Conservation (phyloP, 176 grass and related monocot genomes). For the Musa itinerans region DNA sequence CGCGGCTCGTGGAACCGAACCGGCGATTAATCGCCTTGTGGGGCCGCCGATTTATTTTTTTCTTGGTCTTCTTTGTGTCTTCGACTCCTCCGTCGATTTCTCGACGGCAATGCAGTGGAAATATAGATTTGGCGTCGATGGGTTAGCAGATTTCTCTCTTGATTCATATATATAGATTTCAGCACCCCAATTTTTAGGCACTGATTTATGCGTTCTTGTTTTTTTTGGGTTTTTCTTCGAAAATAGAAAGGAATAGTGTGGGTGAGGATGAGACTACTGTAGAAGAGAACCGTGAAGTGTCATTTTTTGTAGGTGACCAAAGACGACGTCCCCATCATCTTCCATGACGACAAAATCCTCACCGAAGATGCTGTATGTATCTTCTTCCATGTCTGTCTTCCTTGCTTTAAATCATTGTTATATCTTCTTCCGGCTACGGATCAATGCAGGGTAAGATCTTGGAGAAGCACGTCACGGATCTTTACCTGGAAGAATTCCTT, state of each 20-base stretch:
- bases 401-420: background rate
- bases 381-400: background rate
- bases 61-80: no score
- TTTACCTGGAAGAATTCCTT: conserved; percentile 68
- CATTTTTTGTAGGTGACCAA: conserved; percentile 66
- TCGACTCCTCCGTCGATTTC: no score
- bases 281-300: conserved; percentile 15
- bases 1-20: background rate
- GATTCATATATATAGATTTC: no score
- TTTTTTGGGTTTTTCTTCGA: background rate
- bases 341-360: conserved; percentile 71
- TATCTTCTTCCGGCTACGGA: background rate
- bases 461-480: conserved; percentile 55
- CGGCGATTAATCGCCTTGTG: no score
- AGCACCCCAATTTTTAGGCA: background rate
- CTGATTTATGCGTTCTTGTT: background rate
- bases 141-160: no score
- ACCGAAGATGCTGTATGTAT: conserved; percentile 50
- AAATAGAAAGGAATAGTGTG: background rate
- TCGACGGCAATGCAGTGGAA: no score
- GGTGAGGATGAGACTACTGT: background rate
- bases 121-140: no score
- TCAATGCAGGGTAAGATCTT: conserved; percentile 27
- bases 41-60: no score
- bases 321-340: conserved; percentile 69